A percentile compares a stretch with the other conserved stretches of the same genome.
These are phyloP conservation scores for Sugiyamaella japonica DNA, from an alignment of 1,139 yeast genomes.

Conservation along the genomic window DNA sequence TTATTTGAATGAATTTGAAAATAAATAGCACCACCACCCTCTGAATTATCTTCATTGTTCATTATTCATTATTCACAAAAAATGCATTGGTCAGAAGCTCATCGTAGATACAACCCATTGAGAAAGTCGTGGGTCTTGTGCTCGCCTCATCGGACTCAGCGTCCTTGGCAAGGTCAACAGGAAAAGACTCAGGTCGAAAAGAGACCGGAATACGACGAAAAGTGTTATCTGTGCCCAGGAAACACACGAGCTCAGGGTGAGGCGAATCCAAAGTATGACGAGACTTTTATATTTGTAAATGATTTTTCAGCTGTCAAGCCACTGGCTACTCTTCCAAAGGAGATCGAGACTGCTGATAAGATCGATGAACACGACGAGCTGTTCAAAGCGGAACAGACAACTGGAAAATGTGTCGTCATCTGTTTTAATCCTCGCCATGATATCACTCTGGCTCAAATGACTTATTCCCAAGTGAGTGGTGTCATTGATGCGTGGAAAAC, in stretches of 20 bases:
- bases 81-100: slow-evolving; percentile 44
- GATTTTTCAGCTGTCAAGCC: slow-evolving; percentile 70
- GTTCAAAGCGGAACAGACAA: slow-evolving; percentile 59
- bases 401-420: slow-evolving; percentile 69
- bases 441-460: slow-evolving; percentile 66
- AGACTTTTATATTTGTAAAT: slow-evolving; percentile 62
- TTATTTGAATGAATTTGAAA: not conserved
- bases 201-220: slow-evolving; percentile 60
- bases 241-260: slow-evolving; percentile 61
- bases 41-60: no score
- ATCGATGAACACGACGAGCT: slow-evolving; percentile 45
- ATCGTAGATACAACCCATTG: slow-evolving; percentile 68
- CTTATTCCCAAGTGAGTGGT: slow-evolving; percentile 43
- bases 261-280: slow-evolving; percentile 55
- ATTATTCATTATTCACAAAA: not conserved
- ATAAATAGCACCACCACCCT: no score
- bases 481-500: slow-evolving; percentile 64
- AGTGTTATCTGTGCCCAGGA: slow-evolving; percentile 75
- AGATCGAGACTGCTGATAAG: slow-evolving; percentile 25
- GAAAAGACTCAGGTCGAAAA: slow-evolving; percentile 50
- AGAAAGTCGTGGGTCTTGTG: slow-evolving; percentile 64
- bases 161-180: slow-evolving; percentile 81
- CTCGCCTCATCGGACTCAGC: slow-evolving; percentile 74
- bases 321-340: slow-evolving; percentile 23
- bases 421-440: slow-evolving; percentile 76